Evolutionary conservation across 345 rosid species (phyloP), one percentile per base, ranked within the genome.

Genomic region (Bruguiera sexangula): DNA sequence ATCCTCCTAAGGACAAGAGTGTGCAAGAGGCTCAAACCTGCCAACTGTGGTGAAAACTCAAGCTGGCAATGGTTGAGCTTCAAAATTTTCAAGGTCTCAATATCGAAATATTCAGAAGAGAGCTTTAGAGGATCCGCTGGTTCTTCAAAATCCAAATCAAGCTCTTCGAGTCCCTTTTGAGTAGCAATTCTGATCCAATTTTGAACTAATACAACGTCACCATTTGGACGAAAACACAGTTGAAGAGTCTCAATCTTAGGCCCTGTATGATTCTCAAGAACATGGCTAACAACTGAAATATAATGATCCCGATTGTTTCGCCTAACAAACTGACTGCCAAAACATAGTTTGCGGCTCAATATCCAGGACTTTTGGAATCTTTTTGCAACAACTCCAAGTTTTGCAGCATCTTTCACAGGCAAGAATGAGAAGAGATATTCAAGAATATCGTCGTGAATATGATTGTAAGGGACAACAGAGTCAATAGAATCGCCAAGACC

Each of bases 111-210:
- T 27, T 34, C 68, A 0, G 60, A 24, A 30, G 60, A 18, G 9
- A 77, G 48, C 20, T 19, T 27, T 26, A 46, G 62, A 0, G 34
- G 51, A 1, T n/a, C 8, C 4, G 1, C 2, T 1, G 50, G 48
- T 11, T n/a, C 31, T n/a, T 7, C 0, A 9, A 81, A 78, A 27
- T 75, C 61, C 39, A 81, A 60, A 3, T 77, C 73, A 16, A 81
- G 48, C 77, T 74, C 81, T 37, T 81, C 75, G 1, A 81, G 70
- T 6, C 62, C 74, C 54, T 78, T 81, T 10, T 36, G 13, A 6
- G 39, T 16, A 2, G 56, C 55, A 4, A 27, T 34, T 31, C 34
- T 26, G 51, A 72, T 75, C 82, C 82, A 81, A 5, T 36, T 62
- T 5, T n/a, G 46, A 8, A 66, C 73, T n/a, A 20, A 6, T 0